Conservation (phyloP, 495 filamentous ascomycete genomes). For the Penicillium pancosmium region DNA sequence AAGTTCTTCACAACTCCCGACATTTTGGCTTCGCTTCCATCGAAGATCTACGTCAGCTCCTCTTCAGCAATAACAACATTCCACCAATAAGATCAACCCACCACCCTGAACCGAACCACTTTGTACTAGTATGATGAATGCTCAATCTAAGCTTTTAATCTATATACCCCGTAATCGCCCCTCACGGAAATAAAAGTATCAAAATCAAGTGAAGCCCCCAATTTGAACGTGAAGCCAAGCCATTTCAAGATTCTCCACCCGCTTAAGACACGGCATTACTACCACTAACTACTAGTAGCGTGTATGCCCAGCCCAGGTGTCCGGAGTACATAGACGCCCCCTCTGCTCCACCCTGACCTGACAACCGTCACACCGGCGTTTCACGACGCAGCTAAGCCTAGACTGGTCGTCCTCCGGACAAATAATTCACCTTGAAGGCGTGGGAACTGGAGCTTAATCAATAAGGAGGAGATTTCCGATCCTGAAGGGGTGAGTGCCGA, state of each 20-base stretch:
- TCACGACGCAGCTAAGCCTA: constrained; percentile 8
- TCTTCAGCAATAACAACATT: neutral
- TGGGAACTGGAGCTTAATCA: neutral
- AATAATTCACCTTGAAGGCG: neutral
- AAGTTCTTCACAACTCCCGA: neutral
- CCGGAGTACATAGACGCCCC: no score
- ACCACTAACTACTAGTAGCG: no score
- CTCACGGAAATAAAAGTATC: neutral
- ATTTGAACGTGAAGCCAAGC: neutral
- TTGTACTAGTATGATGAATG: neutral
- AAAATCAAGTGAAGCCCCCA: neutral
- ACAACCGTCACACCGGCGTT: constrained; percentile 12
- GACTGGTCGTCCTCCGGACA: constrained; percentile 4
- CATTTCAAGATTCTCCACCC: neutral
- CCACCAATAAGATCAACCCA: neutral
- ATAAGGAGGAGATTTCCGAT: neutral
- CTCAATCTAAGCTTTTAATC: neutral
- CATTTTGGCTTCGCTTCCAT: neutral
- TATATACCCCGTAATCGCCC: neutral
- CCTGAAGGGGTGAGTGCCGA: neutral
- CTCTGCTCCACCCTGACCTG: neutral
- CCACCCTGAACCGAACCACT: neutral
- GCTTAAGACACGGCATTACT: neutral
- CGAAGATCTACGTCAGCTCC: neutral
- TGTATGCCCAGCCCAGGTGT: no score